These are phyloP conservation scores for Angomonas ambiguus DNA, from an alignment of 208 protist genomes.

Conservation along the genomic window DNA sequence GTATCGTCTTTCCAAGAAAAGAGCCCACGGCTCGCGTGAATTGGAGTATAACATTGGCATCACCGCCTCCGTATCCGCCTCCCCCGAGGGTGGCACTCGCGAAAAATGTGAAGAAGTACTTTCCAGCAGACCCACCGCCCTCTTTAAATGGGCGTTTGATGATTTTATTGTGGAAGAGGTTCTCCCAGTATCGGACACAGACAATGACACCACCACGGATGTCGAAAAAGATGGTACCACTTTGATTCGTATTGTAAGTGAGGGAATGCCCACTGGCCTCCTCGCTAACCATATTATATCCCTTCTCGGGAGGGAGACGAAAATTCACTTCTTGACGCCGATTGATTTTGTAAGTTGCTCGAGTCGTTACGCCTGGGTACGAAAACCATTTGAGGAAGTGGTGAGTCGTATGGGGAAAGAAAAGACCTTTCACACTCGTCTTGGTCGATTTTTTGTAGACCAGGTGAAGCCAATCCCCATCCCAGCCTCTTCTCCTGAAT, in stretches of 20 bases:
- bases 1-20: constrained; percentile 43
- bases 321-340: constrained; percentile 62
- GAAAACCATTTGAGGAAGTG: constrained; percentile 2
- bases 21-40: constrained; percentile 34
- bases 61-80: constrained; percentile 15
- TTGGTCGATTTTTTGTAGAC: constrained; percentile 11
- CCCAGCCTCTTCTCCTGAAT: background rate
- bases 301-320: constrained; percentile 13
- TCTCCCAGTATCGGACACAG: constrained; percentile 27
- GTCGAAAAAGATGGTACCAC: background rate
- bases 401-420: background rate
- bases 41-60: constrained; percentile 69
- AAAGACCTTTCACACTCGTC: constrained; percentile 1
- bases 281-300: constrained; percentile 30
- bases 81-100: background rate
- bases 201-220: background rate
- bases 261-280: constrained; percentile 55
- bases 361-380: constrained; percentile 49
- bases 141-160: constrained; percentile 87
- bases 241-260: constrained; percentile 48
- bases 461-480: background rate
- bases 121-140: constrained; percentile 34
- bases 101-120: background rate
- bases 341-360: constrained; percentile 63
- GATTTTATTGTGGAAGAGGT: constrained; percentile 73